Evolutionary conservation across 768 basidiomycete species (phyloP).

Genomic region (Tephrocybe sp.): DNA sequence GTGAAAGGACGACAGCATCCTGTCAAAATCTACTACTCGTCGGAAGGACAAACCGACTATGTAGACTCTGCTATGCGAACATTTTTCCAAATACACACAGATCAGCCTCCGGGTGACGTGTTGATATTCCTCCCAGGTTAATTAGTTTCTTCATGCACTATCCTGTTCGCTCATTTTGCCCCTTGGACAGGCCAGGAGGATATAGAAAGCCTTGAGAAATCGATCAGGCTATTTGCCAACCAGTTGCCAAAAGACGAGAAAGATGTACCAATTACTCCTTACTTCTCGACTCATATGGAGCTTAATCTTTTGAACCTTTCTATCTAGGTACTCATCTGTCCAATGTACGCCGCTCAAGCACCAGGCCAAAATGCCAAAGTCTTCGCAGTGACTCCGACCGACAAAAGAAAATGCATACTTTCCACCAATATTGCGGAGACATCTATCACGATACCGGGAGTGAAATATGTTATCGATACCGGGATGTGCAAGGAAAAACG

Average conservation of each 20-base stretch:
- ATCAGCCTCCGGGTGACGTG: constrained; percentile 81
- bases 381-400: constrained; percentile 64
- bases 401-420: constrained; percentile 87
- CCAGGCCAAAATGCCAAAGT: constrained; percentile 75
- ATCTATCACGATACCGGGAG: constrained; percentile 94
- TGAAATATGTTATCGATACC: constrained; percentile 94
- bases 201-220: constrained; percentile 83
- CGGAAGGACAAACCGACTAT: constrained; percentile 77
- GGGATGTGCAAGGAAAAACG: constrained; percentile 96
- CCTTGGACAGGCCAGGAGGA: constrained; percentile 83
- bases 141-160: neutral
- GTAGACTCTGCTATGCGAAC: constrained; percentile 87
- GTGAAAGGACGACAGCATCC: constrained; percentile 93
- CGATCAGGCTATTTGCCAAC: constrained; percentile 67
- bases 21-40: constrained; percentile 81
- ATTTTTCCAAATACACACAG: constrained; percentile 90
- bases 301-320: neutral
- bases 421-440: constrained; percentile 99
- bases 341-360: constrained; percentile 88
- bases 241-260: constrained; percentile 61
- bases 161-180: neutral
- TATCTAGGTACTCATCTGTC: constrained; percentile 65
- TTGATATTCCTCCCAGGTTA: constrained; percentile 90
- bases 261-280: constrained; percentile 31
- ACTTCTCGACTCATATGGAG: neutral